phyloP scores from a whole-genome alignment of 2,329 filamentous ascomycete species.

The Lachnellula arida region DNA sequence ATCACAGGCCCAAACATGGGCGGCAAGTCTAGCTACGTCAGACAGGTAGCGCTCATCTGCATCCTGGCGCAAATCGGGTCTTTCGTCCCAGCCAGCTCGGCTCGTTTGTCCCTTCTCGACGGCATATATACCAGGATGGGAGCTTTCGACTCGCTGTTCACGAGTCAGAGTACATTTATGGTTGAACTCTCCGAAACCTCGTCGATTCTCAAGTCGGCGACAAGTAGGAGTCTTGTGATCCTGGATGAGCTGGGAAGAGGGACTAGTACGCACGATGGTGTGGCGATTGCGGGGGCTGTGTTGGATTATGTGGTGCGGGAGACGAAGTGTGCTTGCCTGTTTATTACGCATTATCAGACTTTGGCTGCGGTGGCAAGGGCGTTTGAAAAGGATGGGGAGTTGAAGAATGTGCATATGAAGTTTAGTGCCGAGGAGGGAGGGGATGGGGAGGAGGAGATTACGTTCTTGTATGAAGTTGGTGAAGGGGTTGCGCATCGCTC shows the following conservation, averaged over 20 bases:
- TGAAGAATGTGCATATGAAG: constrained; percentile 91
- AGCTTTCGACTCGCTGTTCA: constrained; percentile 92
- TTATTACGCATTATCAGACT: constrained; percentile 97
- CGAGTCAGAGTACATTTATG: constrained; percentile 95
- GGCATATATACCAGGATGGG: constrained; percentile 94
- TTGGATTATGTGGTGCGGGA: constrained; percentile 77
- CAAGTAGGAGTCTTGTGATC: constrained; percentile 78
- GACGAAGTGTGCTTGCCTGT: constrained; percentile 74
- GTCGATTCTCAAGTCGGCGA: constrained; percentile 84
- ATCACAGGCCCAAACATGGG: constrained; percentile 99
- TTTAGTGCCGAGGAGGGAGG: constrained; percentile 50
- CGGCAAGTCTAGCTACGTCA: constrained; percentile 96
- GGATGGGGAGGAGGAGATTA: constrained; percentile 69
- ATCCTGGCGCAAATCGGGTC: constrained; percentile 95
- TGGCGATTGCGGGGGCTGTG: constrained; percentile 91
- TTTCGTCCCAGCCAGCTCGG: constrained; percentile 77
- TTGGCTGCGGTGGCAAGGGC: constrained; percentile 66
- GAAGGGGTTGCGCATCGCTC: constrained; percentile 90
- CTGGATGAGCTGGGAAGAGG: constrained; percentile 92
- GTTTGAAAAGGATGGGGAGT: constrained; percentile 53
- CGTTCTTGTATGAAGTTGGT: constrained; percentile 88
- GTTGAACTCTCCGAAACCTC: constrained; percentile 92
- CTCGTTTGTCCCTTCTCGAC: constrained; percentile 77
- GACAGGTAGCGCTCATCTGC: constrained; percentile 82
- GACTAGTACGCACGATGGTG: constrained; percentile 91